These are phyloP conservation scores for Zygoascus meyerae DNA, from an alignment of 1,139 yeast genomes.

Conservation along the genomic window DNA sequence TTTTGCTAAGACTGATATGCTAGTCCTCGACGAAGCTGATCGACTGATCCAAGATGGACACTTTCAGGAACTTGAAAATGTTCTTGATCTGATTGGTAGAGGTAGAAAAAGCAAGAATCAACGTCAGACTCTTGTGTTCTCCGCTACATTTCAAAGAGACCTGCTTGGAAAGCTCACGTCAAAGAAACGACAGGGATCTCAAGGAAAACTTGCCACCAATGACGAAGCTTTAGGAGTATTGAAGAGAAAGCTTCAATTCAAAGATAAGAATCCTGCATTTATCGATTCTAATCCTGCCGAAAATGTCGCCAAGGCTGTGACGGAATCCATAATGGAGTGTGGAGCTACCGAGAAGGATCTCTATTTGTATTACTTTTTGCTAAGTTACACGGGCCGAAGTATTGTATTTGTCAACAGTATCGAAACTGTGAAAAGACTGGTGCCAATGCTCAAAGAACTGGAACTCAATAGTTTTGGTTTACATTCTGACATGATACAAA, in stretches of 20 bases:
- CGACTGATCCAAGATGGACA: conserved; percentile 92
- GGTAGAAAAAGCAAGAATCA: conserved; percentile 42
- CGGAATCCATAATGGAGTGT: conserved; percentile 89
- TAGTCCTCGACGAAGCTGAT: conserved; percentile 97
- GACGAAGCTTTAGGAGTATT: conserved; percentile 35
- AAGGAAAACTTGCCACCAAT: conserved; percentile 24
- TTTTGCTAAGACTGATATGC: conserved; percentile 57
- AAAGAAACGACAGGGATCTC: conserved; percentile 30
- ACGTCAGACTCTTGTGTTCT: conserved; percentile 90
- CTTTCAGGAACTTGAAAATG: conserved; percentile 85
- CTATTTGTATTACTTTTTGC: conserved; percentile 77
- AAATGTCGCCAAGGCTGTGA: conserved; percentile 65
- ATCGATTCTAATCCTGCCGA: conserved; percentile 87
- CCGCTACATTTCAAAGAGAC: conserved; percentile 88
- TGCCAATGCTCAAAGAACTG: conserved; percentile 66
- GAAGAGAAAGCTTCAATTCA: conserved; percentile 34
- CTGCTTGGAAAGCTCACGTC: conserved; percentile 67
- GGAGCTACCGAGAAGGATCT: conserved; percentile 86
- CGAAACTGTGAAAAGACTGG: conserved; percentile 83
- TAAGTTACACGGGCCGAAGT: conserved; percentile 85
- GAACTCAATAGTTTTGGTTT: conserved; percentile 71
- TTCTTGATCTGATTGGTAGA: conserved; percentile 48
- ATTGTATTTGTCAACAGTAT: conserved; percentile 91
- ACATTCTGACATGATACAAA: conserved; percentile 94
- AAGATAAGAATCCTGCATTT: conserved; percentile 44